Percentiles rank a stretch among this genome's conserved stretches.
Evolutionary conservation across 2,329 filamentous ascomycete genomes (phyloP).

Genomic region (Graphiopsis chlorocephala): DNA sequence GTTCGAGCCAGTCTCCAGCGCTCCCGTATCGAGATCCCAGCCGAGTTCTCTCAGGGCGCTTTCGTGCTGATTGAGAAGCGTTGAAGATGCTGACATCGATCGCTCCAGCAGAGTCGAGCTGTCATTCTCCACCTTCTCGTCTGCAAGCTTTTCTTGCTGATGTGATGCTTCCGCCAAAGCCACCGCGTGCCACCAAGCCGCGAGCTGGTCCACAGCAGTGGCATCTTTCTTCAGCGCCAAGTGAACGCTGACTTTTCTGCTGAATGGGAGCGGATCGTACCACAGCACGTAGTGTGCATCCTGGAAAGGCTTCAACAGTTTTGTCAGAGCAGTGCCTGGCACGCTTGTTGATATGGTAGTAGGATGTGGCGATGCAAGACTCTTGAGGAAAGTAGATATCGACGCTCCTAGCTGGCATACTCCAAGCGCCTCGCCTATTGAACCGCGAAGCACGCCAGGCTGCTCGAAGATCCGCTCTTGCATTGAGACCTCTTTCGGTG

Average conservation of each 20-base stretch:
- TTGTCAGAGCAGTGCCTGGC: conserved; percentile 36
- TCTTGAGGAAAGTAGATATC: conserved; percentile 26
- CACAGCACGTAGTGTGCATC: conserved; percentile 62
- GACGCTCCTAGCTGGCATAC: conserved; percentile 52
- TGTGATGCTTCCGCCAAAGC: conserved; percentile 39
- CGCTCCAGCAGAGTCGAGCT: conserved; percentile 43
- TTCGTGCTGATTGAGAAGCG: conserved; percentile 47
- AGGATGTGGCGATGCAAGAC: conserved; percentile 25
- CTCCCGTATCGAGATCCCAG: conserved; percentile 65
- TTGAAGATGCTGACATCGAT: conserved; percentile 38
- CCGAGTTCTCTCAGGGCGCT: conserved; percentile 48
- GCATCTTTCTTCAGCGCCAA: conserved; percentile 64
- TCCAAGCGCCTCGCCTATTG: conserved; percentile 47
- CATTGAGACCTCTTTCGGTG: conserved; percentile 62
- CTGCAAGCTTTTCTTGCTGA: conserved; percentile 2
- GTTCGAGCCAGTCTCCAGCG: conserved; percentile 58
- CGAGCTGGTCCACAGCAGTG: conserved; percentile 51
- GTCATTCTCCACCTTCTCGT: neutral
- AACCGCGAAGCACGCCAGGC: conserved; percentile 64
- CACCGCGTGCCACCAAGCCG: conserved; percentile 62
- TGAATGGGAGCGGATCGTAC: conserved; percentile 40
- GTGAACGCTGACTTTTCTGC: conserved; percentile 31
- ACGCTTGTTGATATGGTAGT: conserved; percentile 27
- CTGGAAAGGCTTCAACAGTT: conserved; percentile 51
- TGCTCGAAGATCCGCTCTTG: conserved; percentile 59